Base-by-base conservation (phyloP, 768 basidiomycete genomes). In the Pleurotus tuber-regium region DNA sequence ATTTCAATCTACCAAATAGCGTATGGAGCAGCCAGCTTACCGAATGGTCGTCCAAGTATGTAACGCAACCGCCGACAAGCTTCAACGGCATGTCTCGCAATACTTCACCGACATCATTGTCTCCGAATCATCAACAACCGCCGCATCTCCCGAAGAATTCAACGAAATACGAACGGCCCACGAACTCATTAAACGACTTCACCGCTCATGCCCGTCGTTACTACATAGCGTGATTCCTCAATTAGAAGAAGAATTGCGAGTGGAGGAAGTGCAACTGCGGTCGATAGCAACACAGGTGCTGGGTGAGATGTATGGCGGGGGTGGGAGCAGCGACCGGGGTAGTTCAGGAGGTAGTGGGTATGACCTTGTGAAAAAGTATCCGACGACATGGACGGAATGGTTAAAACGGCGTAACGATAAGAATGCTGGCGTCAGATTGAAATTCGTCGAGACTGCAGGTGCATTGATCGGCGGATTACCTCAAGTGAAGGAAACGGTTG, bases 301-400 rank as follows among this genome's bases (percentile, higher is more conserved):
- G 1, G 97, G 94, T 0, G 84, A 87, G 54, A 96, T 99, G 89
- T 96, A 90, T 61, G n/a, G n/a, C n/a, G n/a, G n/a, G n/a, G n/a
- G n/a, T n/a, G n/a, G n/a, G n/a, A n/a, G n/a, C n/a, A n/a, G n/a
- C n/a, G n/a, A n/a, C n/a, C n/a, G n/a, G n/a, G 84, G 83, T 0
- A 88, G 89, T 51, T 85, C 83, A 65, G 78, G 76, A 8, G 87
- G 84, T 4, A 66, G 69, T 21, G 46, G 46, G 4, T 24, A 48
- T 48, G 93, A 96, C 61, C 74, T 96, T 29, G 80, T 85, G 38
- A 80, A 71, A 65, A 88, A 88, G 63, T 92, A 93, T 65, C 89
- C 89, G 0, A 70, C 79, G 0, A 87, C 92, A 0, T 99, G 96
- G 95, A 78, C 74, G 53, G 74, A 82, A 5, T 99, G 95, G 95